Evolutionary conservation across 208 protist genomes (phyloP), one percentile per base, ranked within the genome.

Genomic region (Phytomonas francai): DNA sequence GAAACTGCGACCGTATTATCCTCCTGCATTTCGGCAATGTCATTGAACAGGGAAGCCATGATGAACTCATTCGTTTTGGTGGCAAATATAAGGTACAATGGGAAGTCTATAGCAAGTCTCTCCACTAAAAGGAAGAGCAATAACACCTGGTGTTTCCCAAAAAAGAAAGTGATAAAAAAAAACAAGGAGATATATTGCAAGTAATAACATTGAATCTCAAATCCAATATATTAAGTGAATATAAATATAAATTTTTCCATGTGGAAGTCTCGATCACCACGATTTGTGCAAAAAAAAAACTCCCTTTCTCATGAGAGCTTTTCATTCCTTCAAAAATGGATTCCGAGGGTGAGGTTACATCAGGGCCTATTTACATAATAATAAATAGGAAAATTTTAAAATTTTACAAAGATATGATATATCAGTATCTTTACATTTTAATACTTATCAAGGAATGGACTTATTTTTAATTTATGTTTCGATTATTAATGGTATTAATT

Each of bases 31-130:
- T 63, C 16, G 89, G 85, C 19, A 54, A 78, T 58, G 87, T 93
- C 67, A 76, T 93, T 58, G 89, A 92, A 72, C 71, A 84, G 28
- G 83, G 81, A 54, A 87, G 31, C 58, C 90, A 95, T 67, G 84
- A 95, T 8, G 72, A 89, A 60, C 84, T 95, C 59, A 92, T 95
- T 73, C 74, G 79, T 28, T 72, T 84, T 12, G 68, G 70, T 36
- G 84, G 84, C n/a, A 83, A 90, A 68, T 91, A 90, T 76, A 88
- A 75, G 62, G 67, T 58, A 11, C 87, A 80, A 51, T 89, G 73
- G 70, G 80, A 93, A 34, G 70, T 89, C 14, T 93, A 87, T 70
- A 80, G 32, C 0, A 68, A 67, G 45, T 64, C 72, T n/a, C 57
- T 72, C 6, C 28, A 67, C 3, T 73, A 73, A 75, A 30, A 14